phyloP scores from a whole-genome alignment of 768 basidiomycete species.

The Serendipita vermifera region DNA sequence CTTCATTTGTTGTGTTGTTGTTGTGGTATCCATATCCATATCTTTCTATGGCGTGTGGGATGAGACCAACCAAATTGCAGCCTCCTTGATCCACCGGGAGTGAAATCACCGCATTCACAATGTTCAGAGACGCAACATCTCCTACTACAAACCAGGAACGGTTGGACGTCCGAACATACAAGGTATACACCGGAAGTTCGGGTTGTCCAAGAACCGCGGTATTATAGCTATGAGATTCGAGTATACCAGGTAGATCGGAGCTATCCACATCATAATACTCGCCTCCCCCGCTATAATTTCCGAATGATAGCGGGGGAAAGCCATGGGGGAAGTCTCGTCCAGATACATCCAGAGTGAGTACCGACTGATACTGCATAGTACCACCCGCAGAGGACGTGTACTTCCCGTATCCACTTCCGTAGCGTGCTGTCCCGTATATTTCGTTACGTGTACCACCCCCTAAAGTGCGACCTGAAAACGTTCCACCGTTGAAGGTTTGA shows the following conservation, averaged over 20 bases:
- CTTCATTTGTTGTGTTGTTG: too few species aligned
- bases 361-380: not conserved
- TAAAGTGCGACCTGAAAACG: not conserved
- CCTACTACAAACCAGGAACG: not conserved
- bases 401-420: not conserved
- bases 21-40: not conserved
- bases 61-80: not conserved
- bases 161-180: not conserved
- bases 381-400: not conserved
- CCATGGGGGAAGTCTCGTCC: not conserved
- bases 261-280: not conserved
- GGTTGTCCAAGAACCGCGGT: not conserved
- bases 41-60: not conserved
- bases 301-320: not conserved
- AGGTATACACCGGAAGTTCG: not conserved
- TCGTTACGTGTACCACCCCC: not conserved
- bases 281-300: not conserved
- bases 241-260: not conserved
- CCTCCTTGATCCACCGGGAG: not conserved
- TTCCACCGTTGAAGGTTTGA: not conserved
- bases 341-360: not conserved
- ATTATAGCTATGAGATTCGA: not conserved
- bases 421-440: not conserved
- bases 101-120: not conserved
- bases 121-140: not conserved